Evolutionary conservation across 192 early-diverging fungal genomes (phyloP).

Genomic region (Phlyctochytrium planicorne): DNA sequence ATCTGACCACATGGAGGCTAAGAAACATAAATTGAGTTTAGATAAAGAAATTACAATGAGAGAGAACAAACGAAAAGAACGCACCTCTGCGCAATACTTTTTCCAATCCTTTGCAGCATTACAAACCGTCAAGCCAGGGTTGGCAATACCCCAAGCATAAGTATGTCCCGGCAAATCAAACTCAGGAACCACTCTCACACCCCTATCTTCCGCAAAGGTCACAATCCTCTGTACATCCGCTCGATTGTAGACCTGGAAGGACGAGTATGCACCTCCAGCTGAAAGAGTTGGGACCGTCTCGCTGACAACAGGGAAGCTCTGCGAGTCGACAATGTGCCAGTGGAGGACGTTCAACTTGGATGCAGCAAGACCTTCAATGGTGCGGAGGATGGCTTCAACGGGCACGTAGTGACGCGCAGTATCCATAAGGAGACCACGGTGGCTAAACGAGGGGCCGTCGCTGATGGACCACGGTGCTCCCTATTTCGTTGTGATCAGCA

Average conservation of each 20-base stretch:
- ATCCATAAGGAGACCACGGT: slow-evolving; percentile 38
- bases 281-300: neutral
- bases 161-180: slow-evolving; percentile 54
- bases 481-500: no score
- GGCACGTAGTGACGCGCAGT: slow-evolving; percentile 39
- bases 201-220: slow-evolving; percentile 68
- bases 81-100: slow-evolving; percentile 4
- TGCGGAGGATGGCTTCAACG: slow-evolving; percentile 20
- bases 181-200: slow-evolving; percentile 90
- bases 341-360: slow-evolving; percentile 30
- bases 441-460: slow-evolving; percentile 23
- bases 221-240: slow-evolving; percentile 69
- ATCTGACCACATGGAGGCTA: slow-evolving; percentile 85
- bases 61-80: neutral
- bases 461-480: slow-evolving; percentile 12
- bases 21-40: neutral
- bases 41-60: no score
- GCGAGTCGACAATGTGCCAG: slow-evolving; percentile 46
- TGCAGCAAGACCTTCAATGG: slow-evolving; percentile 23
- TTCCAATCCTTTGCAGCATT: neutral
- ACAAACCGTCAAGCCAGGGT: neutral
- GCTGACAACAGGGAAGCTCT: slow-evolving; percentile 13
- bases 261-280: slow-evolving; percentile 6
- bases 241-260: slow-evolving; percentile 66
- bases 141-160: neutral